Evolutionary conservation across 1,139 yeast species (phyloP).

Genomic region (Blastobotrys apis): DNA sequence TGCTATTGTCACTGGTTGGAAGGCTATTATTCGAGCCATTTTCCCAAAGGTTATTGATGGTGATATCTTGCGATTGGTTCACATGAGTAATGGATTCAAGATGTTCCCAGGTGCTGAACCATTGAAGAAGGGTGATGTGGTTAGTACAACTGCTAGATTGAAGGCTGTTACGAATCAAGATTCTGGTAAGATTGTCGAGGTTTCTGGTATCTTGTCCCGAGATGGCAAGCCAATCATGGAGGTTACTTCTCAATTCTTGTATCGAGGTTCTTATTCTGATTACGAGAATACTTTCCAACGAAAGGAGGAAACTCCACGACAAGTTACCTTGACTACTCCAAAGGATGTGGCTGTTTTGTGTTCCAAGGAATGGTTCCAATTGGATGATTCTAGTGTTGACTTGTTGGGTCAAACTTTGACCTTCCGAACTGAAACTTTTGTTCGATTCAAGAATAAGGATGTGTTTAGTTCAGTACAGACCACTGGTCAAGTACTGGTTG

Average conservation of each 20-base stretch:
- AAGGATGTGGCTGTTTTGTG: slow-evolving; percentile 91
- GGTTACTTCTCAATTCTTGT: slow-evolving; percentile 90
- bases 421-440: slow-evolving; percentile 84
- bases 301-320: slow-evolving; percentile 80
- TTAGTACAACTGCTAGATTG: slow-evolving; percentile 76
- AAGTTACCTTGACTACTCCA: slow-evolving; percentile 63
- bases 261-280: slow-evolving; percentile 87
- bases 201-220: slow-evolving; percentile 81
- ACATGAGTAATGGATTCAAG: slow-evolving; percentile 88
- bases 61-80: slow-evolving; percentile 89
- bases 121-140: slow-evolving; percentile 81
- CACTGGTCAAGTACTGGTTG: slow-evolving; percentile 78
- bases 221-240: slow-evolving; percentile 82
- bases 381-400: slow-evolving; percentile 62
- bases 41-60: slow-evolving; percentile 97
- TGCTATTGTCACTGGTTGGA: slow-evolving; percentile 98
- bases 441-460: slow-evolving; percentile 70
- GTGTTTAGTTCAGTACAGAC: slow-evolving; percentile 80
- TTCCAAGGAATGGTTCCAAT: slow-evolving; percentile 97
- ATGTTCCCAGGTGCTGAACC: slow-evolving; percentile 93
- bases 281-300: slow-evolving; percentile 91
- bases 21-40: slow-evolving; percentile 92
- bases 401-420: slow-evolving; percentile 76
- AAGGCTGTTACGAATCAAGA: slow-evolving; percentile 87
- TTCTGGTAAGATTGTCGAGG: slow-evolving; percentile 94